Conservation (phyloP, 306 rosid species). For the Corylus avellana region DNA sequence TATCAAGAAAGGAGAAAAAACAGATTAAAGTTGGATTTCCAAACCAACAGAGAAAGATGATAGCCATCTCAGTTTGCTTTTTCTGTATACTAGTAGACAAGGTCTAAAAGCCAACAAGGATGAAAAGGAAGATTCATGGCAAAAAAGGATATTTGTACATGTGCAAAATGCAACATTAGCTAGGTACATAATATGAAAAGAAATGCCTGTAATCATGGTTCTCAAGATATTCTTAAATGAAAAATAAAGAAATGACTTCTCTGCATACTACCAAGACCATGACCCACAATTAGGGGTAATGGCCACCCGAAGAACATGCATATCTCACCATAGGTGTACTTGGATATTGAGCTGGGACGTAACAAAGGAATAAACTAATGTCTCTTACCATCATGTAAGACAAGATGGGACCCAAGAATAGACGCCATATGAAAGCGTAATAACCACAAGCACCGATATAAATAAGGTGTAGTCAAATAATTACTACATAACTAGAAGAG, state of each 20-base stretch:
- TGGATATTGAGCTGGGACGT: neutral
- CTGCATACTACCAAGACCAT: no score
- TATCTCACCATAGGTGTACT: neutral
- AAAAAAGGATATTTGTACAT: no score
- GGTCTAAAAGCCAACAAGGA: no score
- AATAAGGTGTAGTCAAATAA: neutral
- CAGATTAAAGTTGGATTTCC: neutral
- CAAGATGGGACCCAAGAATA: neutral
- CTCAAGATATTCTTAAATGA: neutral
- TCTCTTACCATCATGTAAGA: neutral
- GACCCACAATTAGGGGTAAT: neutral
- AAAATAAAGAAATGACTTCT: neutral
- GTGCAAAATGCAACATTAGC: neutral
- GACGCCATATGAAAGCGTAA: neutral
- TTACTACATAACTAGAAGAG: conserved; percentile 6
- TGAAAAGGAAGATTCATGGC: no score
- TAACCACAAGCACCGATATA: no score
- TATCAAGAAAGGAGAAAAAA: neutral
- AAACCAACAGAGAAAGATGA: neutral
- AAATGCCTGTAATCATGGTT: neutral
- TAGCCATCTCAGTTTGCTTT: neutral
- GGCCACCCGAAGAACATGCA: neutral
- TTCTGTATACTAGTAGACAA: neutral
- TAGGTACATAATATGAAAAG: neutral
- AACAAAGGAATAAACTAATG: neutral